Base-by-base conservation (phyloP, 2,329 filamentous ascomycete genomes). In the Fusarium nelsonii region DNA sequence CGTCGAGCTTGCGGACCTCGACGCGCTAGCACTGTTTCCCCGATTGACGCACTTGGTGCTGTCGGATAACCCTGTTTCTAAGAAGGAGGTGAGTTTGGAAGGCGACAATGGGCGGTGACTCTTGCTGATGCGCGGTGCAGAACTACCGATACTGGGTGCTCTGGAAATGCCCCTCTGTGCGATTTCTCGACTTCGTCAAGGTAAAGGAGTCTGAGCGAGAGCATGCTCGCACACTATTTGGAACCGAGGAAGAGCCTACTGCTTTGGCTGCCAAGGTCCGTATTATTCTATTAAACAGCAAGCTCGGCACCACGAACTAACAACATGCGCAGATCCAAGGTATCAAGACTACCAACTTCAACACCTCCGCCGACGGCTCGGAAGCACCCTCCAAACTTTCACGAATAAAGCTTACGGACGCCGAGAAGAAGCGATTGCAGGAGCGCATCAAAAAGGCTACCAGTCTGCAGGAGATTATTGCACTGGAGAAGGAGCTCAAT, bases 61-160 rank as follows among this genome's bases (percentile, higher is more conserved):
- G 77, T 78, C 91, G 58, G 94, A 97, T 65, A 98, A 98, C 78
- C 95, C 96, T 0, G 92, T 98, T 9, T 89, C 92, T 26, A 92
- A 91, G 83, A 97, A 95, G 82, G 94, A 98, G 89, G 94, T 97
- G 78, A 73, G 90, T 81, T 15, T 28, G n/a, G 28, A 41, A n/a
- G 8, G 23, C 41, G 33, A 9, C 20, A 14, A 28, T 8, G 23
- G 28, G 14, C 23, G 37, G 49, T 48, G 14, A 32, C 48, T 32
- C n/a, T 49, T 57, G 39, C 61, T 63, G 53, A 66, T 44, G 32
- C 37, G 33, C 16, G 23, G 33, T 44, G 15, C 55, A 97, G 93
- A 84, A 97, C 81, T 99, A 98, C 82, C 91, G 96, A 54, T 91
- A 91, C 78, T 99, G 93, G 91, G 84, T 97, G 30, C 87, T 99